These are phyloP conservation scores for Mucor mucedo DNA, from an alignment of 371 early-diverging fungal species.

Conservation along the genomic window DNA sequence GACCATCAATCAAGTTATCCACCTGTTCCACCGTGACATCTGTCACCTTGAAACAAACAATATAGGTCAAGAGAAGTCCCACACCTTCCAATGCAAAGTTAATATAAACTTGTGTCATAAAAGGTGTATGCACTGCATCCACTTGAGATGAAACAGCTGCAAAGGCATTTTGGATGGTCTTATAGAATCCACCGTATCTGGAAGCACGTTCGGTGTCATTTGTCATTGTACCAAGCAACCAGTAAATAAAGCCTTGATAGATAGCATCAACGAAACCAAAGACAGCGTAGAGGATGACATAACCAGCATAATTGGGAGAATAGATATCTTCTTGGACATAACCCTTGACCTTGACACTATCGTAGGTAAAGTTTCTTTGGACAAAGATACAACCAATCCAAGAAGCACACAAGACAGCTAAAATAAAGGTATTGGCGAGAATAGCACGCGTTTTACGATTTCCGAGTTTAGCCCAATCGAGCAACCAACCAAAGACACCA, in stretches of 20 bases:
- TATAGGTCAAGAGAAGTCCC: conserved; percentile 34
- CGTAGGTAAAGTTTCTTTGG: conserved; percentile 55
- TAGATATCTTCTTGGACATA: conserved; percentile 34
- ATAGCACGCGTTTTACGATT: conserved; percentile 59
- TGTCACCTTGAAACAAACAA: conserved; percentile 29
- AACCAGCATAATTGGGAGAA: conserved; percentile 48
- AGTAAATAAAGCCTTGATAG: conserved; percentile 76
- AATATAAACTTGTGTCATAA: conserved; percentile 34
- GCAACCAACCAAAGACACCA: conserved; percentile 56
- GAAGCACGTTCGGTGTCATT: conserved; percentile 73
- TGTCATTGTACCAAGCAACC: conserved; percentile 77
- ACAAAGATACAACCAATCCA: conserved; percentile 66
- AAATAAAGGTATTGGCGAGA: conserved; percentile 55
- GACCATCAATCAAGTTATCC: conserved; percentile 33
- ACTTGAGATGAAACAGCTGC: conserved; percentile 44
- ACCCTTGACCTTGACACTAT: conserved; percentile 20
- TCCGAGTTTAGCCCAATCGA: conserved; percentile 55
- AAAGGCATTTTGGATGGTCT: conserved; percentile 74
- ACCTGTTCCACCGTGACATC: conserved; percentile 35
- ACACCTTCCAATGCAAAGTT: conserved; percentile 34
- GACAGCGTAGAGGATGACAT: conserved; percentile 62
- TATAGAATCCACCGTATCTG: conserved; percentile 82
- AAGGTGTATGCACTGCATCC: conserved; percentile 48
- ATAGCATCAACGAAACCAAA: conserved; percentile 75
- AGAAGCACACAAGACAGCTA: conserved; percentile 50